Base-by-base conservation (phyloP, 2,329 filamentous ascomycete species). In the Aspergillus udagawae region DNA sequence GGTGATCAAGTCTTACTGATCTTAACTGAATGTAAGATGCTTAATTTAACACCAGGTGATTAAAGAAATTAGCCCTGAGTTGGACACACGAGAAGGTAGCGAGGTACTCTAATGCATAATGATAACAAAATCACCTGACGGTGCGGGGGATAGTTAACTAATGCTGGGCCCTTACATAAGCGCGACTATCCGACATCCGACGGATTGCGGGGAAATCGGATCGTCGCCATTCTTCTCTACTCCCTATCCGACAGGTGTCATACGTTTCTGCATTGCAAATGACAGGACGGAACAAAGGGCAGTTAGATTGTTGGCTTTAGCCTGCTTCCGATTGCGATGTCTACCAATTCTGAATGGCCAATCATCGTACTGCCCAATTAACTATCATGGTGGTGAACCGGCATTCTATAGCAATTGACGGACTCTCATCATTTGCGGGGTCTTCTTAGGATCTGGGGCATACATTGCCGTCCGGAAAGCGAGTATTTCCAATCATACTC, bases 131-230 rank as follows among this genome's bases (percentile, higher is more conserved):
- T 47, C 44, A 27, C 10, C 23, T 47, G 44, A 47, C 5, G 10
- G 12, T 47, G 44, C 44, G 44, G 44, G 44, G 44, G 14, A n/a
- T n/a, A n/a, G n/a, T n/a, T n/a, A n/a, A n/a, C n/a, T 2, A 10
- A 20, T 27, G 20, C 23, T 47, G 5, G 2, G 12, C 4, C 21
- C 21, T 47, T 23, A 47, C 8, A 21, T 14, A 23, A 12, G 10
- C 20, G 44, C 41, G 21, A 21, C 28, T 49, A 52, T 58, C 56
- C 56, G 56, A 59, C 52, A 56, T 64, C 62, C 62, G 62, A 63
- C 50, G 27, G 52, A 58, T 23, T 55, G 56, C 56, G 61, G 63
- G 60, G 65, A 53, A 60, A 53, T 68, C 65, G 65, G 66, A 67
- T 60, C 60, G 23, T 10, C 21, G 8, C 20, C 3, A 10, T 44